These are phyloP conservation scores for Heimioporus sp. DNA, from an alignment of 768 basidiomycete species.

Conservation along the genomic window DNA sequence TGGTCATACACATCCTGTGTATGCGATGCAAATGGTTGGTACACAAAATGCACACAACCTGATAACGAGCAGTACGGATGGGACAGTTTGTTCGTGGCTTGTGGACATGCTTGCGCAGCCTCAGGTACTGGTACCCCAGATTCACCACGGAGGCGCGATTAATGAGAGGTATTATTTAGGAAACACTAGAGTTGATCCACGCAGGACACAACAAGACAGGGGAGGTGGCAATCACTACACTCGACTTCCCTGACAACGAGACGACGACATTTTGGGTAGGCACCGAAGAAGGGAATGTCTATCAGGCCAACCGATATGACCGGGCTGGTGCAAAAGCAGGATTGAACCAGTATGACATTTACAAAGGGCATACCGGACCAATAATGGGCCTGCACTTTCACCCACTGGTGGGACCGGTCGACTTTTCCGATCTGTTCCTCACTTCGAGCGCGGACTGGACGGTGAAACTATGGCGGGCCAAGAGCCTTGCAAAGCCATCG, in stretches of 20 bases:
- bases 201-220: constrained; percentile 94
- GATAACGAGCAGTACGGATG: constrained; percentile 96
- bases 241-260: constrained; percentile 95
- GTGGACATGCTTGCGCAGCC: constrained; percentile 99
- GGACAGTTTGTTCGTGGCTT: constrained; percentile 95
- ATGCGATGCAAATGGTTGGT: constrained; percentile 97
- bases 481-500: constrained; percentile 71
- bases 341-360: constrained; percentile 88
- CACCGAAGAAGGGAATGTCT: constrained; percentile 96
- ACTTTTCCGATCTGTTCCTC: constrained; percentile 94
- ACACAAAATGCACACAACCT: constrained; percentile 98
- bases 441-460: constrained; percentile 97
- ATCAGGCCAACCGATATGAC: constrained; percentile 95
- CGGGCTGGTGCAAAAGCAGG: constrained; percentile 97
- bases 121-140: constrained; percentile 53
- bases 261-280: constrained; percentile 97
- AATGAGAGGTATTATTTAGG: constrained; percentile 44
- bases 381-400: constrained; percentile 96
- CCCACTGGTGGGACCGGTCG: constrained; percentile 85
- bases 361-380: constrained; percentile 90
- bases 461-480: constrained; percentile 93
- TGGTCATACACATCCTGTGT: constrained; percentile 98
- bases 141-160: background rate
- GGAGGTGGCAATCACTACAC: constrained; percentile 90
- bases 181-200: constrained; percentile 89